phyloP scores from a whole-genome alignment of 257 asterid genomes.

The Petunia secreta region DNA sequence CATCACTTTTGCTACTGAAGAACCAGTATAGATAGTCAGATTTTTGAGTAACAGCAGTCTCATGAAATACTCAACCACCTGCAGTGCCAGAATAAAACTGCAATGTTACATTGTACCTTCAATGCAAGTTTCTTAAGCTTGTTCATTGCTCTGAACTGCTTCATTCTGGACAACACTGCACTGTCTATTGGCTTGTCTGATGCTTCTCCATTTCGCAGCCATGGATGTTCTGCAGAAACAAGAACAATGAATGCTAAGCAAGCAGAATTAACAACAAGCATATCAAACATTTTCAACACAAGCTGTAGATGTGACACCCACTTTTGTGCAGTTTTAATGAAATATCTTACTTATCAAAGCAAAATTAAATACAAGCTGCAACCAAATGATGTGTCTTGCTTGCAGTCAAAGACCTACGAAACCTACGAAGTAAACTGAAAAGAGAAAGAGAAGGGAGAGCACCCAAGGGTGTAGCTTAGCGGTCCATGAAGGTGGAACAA shows the following conservation, averaged over 20 bases:
- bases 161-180: constrained; percentile 37
- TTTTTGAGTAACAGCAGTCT: background rate
- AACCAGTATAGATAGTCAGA: background rate
- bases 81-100: background rate
- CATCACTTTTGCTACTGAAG: background rate
- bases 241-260: constrained; percentile 22
- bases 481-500: background rate
- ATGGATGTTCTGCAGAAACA: constrained; percentile 33
- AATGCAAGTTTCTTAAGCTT: constrained; percentile 36
- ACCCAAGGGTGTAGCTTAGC: background rate
- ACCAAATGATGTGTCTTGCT: background rate
- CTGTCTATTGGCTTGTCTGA: constrained; percentile 37
- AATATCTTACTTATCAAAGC: background rate
- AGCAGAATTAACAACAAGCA: background rate
- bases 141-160: constrained; percentile 38
- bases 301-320: background rate
- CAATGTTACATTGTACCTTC: constrained; percentile 26
- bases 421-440: too few species aligned
- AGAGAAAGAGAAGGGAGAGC: too few species aligned
- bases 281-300: background rate
- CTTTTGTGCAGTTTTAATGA: too few species aligned
- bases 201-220: constrained; percentile 34
- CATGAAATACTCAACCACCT: background rate
- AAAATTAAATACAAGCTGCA: background rate
- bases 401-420: too few species aligned